Evolutionary conservation across 108 stramenopile species (phyloP), one percentile per base, ranked within the genome.

Genomic region (Discostella pseudostelligera): DNA sequence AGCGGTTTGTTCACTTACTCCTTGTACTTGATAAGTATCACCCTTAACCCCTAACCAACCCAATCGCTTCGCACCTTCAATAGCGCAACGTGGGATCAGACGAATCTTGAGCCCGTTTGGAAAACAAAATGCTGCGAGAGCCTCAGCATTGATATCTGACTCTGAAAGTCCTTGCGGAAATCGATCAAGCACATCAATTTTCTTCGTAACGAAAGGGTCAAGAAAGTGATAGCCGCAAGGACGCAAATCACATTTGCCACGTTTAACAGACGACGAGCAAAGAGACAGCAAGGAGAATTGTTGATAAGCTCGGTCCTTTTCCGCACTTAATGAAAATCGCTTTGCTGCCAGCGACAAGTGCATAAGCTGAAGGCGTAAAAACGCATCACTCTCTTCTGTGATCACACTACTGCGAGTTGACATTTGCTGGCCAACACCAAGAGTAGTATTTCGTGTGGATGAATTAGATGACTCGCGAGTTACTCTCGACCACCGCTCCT

Each of bases 61-160:
- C 47, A 78, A 16, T 29, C 72, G 59, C 49, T 49, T 78, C 13
- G 81, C 81, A 22, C 81, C 77, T 50, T 69, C 76, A n/a, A 45
- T 40, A 36, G 76, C 81, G 45, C 66, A 53, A 21, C 67, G 66
- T 11, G 76, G 81, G 13, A 81, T 39, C 2, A 78, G 59, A 12
- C 81, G 65, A 45, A 81, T 53, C 13, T 61, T 62, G 10, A 81
- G 63, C 55, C 81, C 81, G 39, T 81, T 73, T 3, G 81, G 76
- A 28, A 81, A 81, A 39, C 76, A 81, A 60, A 81, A 81, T 35
- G 76, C 70, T 50, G 77, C 76, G 17, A 81, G 72, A 11, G 81
- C 75, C 44, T 71, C 65, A 19, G 76, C 48, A 61, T 78, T 76
- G 24, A 81, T 74, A 28, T 74, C 69, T n/a, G 72, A 63, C 35